Percentiles rank a stretch among this genome's conserved stretches.
phyloP scores from a whole-genome alignment of 83 land plant genomes.

The Picea abies region DNA sequence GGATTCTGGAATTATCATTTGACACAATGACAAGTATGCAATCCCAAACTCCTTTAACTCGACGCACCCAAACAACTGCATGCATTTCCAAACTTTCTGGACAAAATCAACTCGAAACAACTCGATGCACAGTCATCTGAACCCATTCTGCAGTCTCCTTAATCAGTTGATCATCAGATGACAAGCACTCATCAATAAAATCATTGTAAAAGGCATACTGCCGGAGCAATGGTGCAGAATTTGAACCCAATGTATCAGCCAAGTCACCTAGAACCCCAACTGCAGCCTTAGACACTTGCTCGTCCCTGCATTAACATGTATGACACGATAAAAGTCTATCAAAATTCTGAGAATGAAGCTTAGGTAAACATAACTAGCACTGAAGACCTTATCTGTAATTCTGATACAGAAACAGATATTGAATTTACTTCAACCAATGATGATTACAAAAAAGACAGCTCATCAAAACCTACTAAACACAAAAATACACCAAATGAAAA shows the following conservation, averaged over 20 bases:
- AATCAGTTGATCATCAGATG: slow-evolving; percentile 62
- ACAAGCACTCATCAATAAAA: slow-evolving; percentile 60
- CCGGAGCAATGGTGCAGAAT: slow-evolving; percentile 40
- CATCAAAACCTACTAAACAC: not conserved
- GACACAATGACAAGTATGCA: slow-evolving; percentile 6
- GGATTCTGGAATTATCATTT: not conserved
- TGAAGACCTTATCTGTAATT: not conserved
- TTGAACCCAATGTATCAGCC: slow-evolving; percentile 68
- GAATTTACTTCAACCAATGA: not conserved
- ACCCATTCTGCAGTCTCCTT: slow-evolving; percentile 76
- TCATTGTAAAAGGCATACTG: slow-evolving; percentile 43
- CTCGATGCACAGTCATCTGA: slow-evolving; percentile 25
- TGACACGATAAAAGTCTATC: not conserved
- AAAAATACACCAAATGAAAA: not conserved
- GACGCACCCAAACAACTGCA: not conserved
- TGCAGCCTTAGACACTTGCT: slow-evolving; percentile 70
- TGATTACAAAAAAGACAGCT: not conserved
- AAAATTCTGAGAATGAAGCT: not conserved
- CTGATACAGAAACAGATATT: not conserved
- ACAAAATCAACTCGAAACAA: not conserved
- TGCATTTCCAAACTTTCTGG: not conserved
- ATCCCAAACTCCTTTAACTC: slow-evolving; percentile 3
- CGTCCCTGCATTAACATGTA: slow-evolving; percentile 45
- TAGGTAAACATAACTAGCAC: not conserved
- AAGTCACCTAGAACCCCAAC: slow-evolving; percentile 73